Base-by-base conservation (phyloP, 192 early-diverging fungal species). In the Nowakowskiella sp. region DNA sequence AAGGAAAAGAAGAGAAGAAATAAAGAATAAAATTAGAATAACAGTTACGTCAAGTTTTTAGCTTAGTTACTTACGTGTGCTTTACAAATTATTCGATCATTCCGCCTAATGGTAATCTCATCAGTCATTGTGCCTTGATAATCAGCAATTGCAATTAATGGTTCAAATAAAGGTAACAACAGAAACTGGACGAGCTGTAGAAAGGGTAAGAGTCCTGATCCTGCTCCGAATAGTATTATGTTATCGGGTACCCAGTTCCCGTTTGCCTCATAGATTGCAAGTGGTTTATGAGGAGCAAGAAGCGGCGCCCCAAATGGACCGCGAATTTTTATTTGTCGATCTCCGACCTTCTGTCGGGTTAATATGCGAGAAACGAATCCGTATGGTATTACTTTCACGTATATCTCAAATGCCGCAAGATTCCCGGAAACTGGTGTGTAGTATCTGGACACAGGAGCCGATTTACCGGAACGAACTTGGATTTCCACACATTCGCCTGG, bases 151-250 rank as follows among this genome's bases (percentile, higher is more conserved):
- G n/a, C n/a, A n/a, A 51, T 16, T 2, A 73, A 32, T 1, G 67
- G 63, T 3, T 51, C 57, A 19, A 47, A 33, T 13, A 50, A 51
- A n/a, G 71, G 71, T 29, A 73, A 47, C 26, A 69, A 51, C 22
- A 73, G 22, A 45, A 53, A 47, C 43, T 69, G 30, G 10, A 65
- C 6, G 22, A 66, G 7, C 32, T 64, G 60, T 33, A 73, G 45
- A 30, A 55, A 55, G 3, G 67, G 60, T 36, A 64, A 47, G 16
- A 69, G 39, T 1, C 71, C 71, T 7, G 51, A 53, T 3, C 71
- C 71, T 8, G 51, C 71, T 8, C 68, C 49, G 22, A 72, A 53
- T 31, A 64, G 72, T 22, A 74, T 4, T 8, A 58, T 47, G 34
- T 49, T 25, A 21, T 55, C 22, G n/a, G n/a, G n/a, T n/a, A n/a